Percentiles rank a stretch among this genome's conserved stretches.
phyloP scores from a whole-genome alignment of 2,329 filamentous ascomycete genomes.

The Metarhizium sp. region DNA sequence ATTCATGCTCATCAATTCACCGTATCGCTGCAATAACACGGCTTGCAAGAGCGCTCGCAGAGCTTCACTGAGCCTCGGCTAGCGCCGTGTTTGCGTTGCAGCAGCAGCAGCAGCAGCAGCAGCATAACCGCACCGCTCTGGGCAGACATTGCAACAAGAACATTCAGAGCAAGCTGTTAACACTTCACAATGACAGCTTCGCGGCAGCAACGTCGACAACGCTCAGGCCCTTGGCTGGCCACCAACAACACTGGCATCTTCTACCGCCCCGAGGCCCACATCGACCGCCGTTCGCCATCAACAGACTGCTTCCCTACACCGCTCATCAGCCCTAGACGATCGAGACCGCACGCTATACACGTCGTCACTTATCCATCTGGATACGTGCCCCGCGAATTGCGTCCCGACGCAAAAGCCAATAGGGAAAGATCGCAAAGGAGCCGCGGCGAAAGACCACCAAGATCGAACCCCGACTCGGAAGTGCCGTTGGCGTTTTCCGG shows the following conservation, averaged over 20 bases:
- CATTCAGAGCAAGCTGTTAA: conserved; percentile 1
- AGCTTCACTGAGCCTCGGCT: not conserved
- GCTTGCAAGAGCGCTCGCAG: not conserved
- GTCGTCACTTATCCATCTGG: conserved; percentile 32
- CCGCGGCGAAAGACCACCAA: conserved; percentile 1
- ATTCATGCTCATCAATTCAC: not conserved
- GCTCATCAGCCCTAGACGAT: conserved; percentile 28
- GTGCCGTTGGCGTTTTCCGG: not conserved
- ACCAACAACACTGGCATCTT: conserved; percentile 6
- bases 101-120: not conserved
- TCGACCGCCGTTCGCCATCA: conserved; percentile 2
- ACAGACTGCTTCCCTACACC: conserved; percentile 23
- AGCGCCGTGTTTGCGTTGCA: not conserved
- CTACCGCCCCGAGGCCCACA: conserved; percentile 6
- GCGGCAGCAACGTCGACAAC: conserved; percentile 2
- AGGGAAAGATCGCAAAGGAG: not conserved
- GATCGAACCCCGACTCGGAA: not conserved
- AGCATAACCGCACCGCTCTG: not conserved
- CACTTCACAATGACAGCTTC: conserved; percentile 6
- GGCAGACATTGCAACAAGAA: not conserved
- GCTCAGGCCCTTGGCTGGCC: conserved; percentile 5
- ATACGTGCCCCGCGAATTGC: conserved; percentile 36
- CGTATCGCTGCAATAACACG: not conserved
- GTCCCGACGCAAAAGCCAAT: conserved; percentile 11
- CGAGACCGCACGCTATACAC: conserved; percentile 32